Evolutionary conservation across 2,329 filamentous ascomycete genomes (phyloP).

Genomic region (Cytospora paraplurivora): DNA sequence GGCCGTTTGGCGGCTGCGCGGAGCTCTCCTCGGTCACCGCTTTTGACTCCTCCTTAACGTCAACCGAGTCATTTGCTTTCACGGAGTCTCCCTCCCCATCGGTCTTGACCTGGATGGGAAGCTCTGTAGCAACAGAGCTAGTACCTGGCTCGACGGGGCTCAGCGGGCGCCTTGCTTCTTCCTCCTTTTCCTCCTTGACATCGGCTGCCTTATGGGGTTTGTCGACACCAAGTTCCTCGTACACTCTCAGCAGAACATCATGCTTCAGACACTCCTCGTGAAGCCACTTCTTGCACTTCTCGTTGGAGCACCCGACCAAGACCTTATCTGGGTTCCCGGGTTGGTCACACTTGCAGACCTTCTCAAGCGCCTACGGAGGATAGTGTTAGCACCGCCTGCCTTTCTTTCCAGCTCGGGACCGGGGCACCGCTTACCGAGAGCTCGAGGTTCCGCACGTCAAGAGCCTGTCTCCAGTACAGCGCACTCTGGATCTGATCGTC

Average conservation of each 20-base stretch:
- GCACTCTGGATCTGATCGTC: slow-evolving; percentile 63
- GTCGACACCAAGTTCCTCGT: slow-evolving; percentile 51
- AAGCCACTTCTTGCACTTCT: slow-evolving; percentile 61
- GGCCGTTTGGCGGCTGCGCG: slow-evolving; percentile 27
- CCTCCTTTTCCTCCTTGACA: slow-evolving; percentile 44
- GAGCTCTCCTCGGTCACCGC: slow-evolving; percentile 28
- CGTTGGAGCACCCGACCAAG: slow-evolving; percentile 59
- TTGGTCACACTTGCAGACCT: slow-evolving; percentile 59
- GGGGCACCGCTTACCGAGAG: slow-evolving; percentile 53
- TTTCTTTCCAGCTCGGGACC: too few relatives aligned
- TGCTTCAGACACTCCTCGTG: slow-evolving; percentile 65
- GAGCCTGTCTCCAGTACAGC: slow-evolving; percentile 66
- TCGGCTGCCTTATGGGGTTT: slow-evolving; percentile 49
- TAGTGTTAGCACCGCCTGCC: slow-evolving; percentile 1
- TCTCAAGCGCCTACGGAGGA: slow-evolving; percentile 50
- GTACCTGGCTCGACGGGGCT: slow-evolving; percentile 55
- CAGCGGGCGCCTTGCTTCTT: slow-evolving; percentile 48
- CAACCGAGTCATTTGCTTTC: slow-evolving; percentile 40
- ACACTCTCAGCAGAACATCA: slow-evolving; percentile 54
- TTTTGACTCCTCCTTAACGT: slow-evolving; percentile 40
- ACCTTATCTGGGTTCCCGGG: slow-evolving; percentile 65
- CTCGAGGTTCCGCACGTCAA: slow-evolving; percentile 58
- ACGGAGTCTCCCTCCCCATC: slow-evolving; percentile 45
- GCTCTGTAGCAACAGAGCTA: slow-evolving; percentile 48
- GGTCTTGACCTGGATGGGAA: slow-evolving; percentile 56